phyloP scores from a whole-genome alignment of 2,329 filamentous ascomycete genomes.

The Aspergillus carbonarius region DNA sequence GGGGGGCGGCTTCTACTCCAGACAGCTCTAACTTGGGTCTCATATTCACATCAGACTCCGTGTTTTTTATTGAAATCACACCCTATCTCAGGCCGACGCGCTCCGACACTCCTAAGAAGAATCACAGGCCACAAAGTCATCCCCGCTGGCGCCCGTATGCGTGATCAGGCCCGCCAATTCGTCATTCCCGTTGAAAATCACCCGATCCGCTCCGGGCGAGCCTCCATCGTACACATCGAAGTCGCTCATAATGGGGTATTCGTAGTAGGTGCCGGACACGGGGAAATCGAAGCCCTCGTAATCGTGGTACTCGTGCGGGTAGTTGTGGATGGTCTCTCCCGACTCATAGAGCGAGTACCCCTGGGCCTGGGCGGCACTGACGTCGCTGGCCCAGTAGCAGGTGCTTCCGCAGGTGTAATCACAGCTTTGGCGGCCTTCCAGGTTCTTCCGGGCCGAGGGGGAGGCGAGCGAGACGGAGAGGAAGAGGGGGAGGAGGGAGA shows the following conservation, averaged over 20 bases:
- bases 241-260: constrained; percentile 59
- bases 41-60: neutral
- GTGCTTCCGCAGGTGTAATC: constrained; percentile 55
- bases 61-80: neutral
- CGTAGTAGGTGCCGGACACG: constrained; percentile 59
- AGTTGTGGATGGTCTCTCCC: constrained; percentile 42
- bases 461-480: constrained; percentile 25
- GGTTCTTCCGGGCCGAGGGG: constrained; percentile 21
- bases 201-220: constrained; percentile 65
- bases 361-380: constrained; percentile 51
- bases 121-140: constrained; percentile 65
- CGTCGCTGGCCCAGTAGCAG: constrained; percentile 53
- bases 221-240: constrained; percentile 57
- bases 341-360: constrained; percentile 53
- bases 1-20: no score
- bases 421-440: constrained; percentile 43
- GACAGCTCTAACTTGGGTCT: neutral
- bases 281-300: constrained; percentile 62
- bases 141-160: constrained; percentile 67
- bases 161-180: constrained; percentile 65
- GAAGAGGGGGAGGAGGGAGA: constrained; percentile 20
- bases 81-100: neutral
- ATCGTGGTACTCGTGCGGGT: constrained; percentile 63
- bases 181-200: constrained; percentile 60
- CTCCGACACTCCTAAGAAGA: neutral